Evolutionary conservation across 495 filamentous ascomycete species (phyloP).

Genomic region (Penicillium lagena): DNA sequence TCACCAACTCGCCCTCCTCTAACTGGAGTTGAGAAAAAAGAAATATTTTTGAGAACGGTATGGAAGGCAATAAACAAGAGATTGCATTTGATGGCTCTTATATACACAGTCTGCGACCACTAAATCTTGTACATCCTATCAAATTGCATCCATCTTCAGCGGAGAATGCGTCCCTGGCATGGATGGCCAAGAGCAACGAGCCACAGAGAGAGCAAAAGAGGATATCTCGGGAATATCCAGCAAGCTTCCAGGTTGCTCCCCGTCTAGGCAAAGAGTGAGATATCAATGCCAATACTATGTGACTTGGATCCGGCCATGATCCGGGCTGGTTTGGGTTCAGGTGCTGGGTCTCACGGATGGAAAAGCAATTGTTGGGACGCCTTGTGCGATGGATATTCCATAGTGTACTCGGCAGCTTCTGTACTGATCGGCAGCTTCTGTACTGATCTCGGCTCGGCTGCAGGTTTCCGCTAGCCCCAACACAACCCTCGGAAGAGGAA

Average conservation of each 20-base stretch:
- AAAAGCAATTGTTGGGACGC: slow-evolving; percentile 4
- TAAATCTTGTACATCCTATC: slow-evolving; percentile 10
- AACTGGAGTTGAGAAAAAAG: no score
- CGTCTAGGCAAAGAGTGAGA: neutral
- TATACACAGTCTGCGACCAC: no score
- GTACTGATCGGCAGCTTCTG: slow-evolving; percentile 11
- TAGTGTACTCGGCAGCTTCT: slow-evolving; percentile 12
- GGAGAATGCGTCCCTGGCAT: slow-evolving; percentile 19
- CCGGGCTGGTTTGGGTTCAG: neutral
- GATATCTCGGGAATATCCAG: no score
- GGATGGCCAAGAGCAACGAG: neutral
- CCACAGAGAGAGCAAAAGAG: no score
- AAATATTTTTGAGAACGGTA: no score
- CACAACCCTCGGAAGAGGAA: slow-evolving; percentile 3
- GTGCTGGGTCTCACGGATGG: neutral
- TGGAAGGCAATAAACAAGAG: no score
- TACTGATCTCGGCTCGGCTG: slow-evolving; percentile 14
- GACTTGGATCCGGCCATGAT: neutral
- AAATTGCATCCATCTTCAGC: slow-evolving; percentile 11
- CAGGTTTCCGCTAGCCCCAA: slow-evolving; percentile 6
- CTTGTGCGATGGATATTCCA: slow-evolving; percentile 5
- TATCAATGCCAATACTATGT: neutral
- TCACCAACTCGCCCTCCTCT: no score
- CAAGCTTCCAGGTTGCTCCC: neutral
- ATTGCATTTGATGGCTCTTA: neutral